phyloP scores from a whole-genome alignment of 73 alveolate species.

The Blepharisma japonicum region DNA sequence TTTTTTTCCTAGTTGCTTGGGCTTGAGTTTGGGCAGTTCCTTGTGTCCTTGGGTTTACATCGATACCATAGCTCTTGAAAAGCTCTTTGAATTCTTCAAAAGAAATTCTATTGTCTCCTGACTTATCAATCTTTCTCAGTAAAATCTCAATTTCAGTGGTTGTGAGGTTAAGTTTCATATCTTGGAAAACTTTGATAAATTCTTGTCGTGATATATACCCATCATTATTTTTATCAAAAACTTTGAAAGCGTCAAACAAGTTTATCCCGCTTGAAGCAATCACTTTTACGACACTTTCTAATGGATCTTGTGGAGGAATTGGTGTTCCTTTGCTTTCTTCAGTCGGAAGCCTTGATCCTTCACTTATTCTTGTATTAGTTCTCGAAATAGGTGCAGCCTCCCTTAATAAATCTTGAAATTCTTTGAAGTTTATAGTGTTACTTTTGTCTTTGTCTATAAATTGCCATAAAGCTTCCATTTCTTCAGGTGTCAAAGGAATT shows the following conservation, averaged over 20 bases:
- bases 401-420: not conserved
- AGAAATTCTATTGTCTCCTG: no score
- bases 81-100: no score
- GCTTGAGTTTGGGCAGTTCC: no score
- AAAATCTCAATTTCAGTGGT: not conserved
- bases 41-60: no score
- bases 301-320: not conserved
- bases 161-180: not conserved
- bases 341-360: constrained; percentile 4
- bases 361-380: not conserved
- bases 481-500: constrained; percentile 33
- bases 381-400: constrained; percentile 21
- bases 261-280: not conserved
- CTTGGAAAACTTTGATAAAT: constrained; percentile 19
- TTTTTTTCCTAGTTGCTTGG: no score
- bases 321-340: not conserved
- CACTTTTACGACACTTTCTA: not conserved
- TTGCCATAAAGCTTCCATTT: constrained; percentile 30
- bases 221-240: constrained; percentile 27
- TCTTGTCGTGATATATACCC: constrained; percentile 21
- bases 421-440: not conserved
- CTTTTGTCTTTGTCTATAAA: constrained; percentile 17
- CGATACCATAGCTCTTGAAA: no score
- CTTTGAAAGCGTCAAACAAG: not conserved
- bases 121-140: no score